These are phyloP conservation scores for Lodderomyces pseudojiufengensis DNA, from an alignment of 1,139 yeast species.

Conservation along the genomic window DNA sequence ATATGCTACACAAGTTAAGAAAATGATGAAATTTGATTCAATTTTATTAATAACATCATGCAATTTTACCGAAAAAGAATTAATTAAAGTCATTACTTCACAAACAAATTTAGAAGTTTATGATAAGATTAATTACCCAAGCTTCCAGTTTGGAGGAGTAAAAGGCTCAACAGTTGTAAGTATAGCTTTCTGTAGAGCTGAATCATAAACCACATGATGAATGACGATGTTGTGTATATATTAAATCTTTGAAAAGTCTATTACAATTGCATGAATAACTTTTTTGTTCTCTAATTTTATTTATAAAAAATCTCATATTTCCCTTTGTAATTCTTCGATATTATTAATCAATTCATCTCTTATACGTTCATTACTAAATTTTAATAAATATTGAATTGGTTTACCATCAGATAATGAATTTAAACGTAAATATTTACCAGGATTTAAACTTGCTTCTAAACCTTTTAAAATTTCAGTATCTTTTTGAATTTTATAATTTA, in stretches of 20 bases:
- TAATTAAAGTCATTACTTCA: conserved; percentile 50
- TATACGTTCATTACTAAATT: conserved; percentile 60
- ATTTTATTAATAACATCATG: conserved; percentile 85
- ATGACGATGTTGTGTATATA: no score
- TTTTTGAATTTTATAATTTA: conserved; percentile 65
- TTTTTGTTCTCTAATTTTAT: neutral
- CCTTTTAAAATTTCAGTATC: conserved; percentile 67
- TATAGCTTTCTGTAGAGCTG: conserved; percentile 57
- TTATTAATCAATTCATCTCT: conserved; percentile 57
- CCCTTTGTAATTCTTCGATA: conserved; percentile 38
- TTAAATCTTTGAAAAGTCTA: no score
- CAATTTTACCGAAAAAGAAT: conserved; percentile 82
- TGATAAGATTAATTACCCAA: conserved; percentile 70
- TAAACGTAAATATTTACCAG: conserved; percentile 77
- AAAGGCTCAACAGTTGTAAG: conserved; percentile 87
- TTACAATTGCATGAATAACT: neutral
- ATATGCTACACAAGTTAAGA: conserved; percentile 60
- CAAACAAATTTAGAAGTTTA: conserved; percentile 44
- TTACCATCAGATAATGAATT: conserved; percentile 48
- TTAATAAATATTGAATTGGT: conserved; percentile 81
- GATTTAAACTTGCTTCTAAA: conserved; percentile 74
- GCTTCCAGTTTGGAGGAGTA: conserved; percentile 83
- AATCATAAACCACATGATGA: no score
- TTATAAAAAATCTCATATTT: conserved; percentile 6
- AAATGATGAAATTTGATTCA: conserved; percentile 54